phyloP scores from a whole-genome alignment of 1,284 basidiomycete species.

The Uromyces viciae-fabae region DNA sequence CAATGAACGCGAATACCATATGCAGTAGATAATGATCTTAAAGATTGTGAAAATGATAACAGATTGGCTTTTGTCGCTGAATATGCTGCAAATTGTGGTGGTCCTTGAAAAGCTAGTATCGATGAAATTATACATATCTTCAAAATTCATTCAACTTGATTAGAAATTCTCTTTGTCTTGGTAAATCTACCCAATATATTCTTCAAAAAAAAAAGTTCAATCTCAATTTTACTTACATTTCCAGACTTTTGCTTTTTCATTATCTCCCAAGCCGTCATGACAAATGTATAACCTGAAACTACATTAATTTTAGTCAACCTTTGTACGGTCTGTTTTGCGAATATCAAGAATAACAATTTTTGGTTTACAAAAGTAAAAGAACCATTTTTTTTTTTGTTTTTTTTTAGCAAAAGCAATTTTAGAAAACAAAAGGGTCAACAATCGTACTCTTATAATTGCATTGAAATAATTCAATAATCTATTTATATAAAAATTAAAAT shows the following conservation, averaged over 20 bases:
- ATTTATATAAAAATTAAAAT: no score
- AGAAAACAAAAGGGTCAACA: no score
- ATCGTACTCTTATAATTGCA: no score
- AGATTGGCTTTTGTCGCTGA: slow-evolving; percentile 38
- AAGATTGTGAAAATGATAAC: slow-evolving; percentile 20
- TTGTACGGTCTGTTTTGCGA: slow-evolving; percentile 26
- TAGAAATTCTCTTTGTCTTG: not conserved
- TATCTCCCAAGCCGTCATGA: slow-evolving; percentile 40
- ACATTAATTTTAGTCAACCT: slow-evolving; percentile 35
- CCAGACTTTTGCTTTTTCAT: slow-evolving; percentile 39
- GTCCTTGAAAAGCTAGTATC: not conserved
- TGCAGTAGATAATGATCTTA: slow-evolving; percentile 24
- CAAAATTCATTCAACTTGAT: not conserved
- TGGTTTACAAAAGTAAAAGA: no score
- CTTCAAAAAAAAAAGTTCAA: not conserved
- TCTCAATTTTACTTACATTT: slow-evolving; percentile 32
- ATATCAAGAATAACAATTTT: no score
- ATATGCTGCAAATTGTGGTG: slow-evolving; percentile 40
- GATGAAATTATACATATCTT: slow-evolving; percentile 44
- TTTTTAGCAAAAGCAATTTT: no score
- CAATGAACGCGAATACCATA: slow-evolving; percentile 32
- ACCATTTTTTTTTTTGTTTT: no score
- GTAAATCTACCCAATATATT: no score
- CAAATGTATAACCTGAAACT: slow-evolving; percentile 23
- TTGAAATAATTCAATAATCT: no score